Conservation (phyloP, 139 green algal genomes). For the Coelastrella sp. region DNA sequence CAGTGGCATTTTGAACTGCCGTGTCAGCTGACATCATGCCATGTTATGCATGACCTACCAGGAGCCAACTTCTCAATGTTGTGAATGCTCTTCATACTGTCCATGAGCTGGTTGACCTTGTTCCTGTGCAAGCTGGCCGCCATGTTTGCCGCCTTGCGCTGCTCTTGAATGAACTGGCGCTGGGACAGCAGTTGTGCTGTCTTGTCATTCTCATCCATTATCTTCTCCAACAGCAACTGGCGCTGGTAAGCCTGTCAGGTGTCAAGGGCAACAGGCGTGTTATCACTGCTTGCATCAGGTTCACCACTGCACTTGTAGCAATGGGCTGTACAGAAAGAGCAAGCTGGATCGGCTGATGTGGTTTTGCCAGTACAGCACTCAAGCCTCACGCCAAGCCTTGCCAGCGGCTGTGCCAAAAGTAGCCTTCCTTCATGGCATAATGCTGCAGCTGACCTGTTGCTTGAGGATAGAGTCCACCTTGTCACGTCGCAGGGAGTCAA, state of each 20-base stretch:
- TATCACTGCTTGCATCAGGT: neutral
- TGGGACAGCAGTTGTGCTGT: conserved; percentile 64
- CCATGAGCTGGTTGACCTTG: conserved; percentile 59
- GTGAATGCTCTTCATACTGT: conserved; percentile 60
- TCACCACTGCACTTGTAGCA: neutral
- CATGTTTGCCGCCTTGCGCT: conserved; percentile 88
- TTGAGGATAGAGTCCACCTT: conserved; percentile 82
- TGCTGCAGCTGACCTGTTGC: conserved; percentile 49
- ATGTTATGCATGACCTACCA: neutral
- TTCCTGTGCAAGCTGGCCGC: conserved; percentile 66
- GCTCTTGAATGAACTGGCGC: conserved; percentile 66
- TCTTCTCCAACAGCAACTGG: conserved; percentile 77
- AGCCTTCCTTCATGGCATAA: neutral
- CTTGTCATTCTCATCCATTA: conserved; percentile 78
- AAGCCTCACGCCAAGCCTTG: too few relatives aligned
- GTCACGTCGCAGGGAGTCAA: conserved; percentile 33
- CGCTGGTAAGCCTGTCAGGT: conserved; percentile 67
- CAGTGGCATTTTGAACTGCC: neutral
- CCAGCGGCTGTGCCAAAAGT: too few relatives aligned
- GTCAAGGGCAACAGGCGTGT: neutral
- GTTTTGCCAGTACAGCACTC: neutral
- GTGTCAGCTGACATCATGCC: neutral
- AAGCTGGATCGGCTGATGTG: neutral
- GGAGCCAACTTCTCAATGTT: conserved; percentile 55
- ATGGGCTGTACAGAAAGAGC: too few relatives aligned